Evolutionary conservation across 2,329 filamentous ascomycete genomes (phyloP), one percentile per base, ranked within the genome.

Genomic region (Cladorrhinum sp.): DNA sequence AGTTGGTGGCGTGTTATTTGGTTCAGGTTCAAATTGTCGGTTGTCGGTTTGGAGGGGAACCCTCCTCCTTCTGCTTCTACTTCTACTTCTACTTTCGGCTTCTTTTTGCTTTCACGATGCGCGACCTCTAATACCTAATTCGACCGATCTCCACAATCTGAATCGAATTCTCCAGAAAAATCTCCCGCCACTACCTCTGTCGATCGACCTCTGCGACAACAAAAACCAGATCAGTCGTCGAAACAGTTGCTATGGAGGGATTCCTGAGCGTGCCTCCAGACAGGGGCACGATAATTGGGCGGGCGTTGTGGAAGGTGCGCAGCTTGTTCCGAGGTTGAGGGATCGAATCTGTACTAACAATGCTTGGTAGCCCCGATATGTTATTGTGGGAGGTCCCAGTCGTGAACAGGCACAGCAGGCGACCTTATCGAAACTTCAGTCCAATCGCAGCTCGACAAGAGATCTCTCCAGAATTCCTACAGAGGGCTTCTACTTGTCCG

Each of bases 361-460:
- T 23, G 16, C 10, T 57, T 62, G 50, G 39, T 70, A 87, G 85
- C 68, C 80, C 69, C 84, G 86, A 73, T 86, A 84, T 72, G 79
- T 88, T 53, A 77, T 85, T 60, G 75, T 87, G 60, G 83, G 83
- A 59, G 70, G 70, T 59, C 65, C 73, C 28, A 70, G 71, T 51
- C 74, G 75, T 67, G 76, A 78, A 26, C 73, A 74, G 57, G 64
- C 72, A 28, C 76, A 73, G 64, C 69, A 73, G 33, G 65, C 75
- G 20, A 74, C 74, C n/a, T 73, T 73, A 60, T 73, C 72, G 57
- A 76, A 75, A 52, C 72, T 73, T 64, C 76, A 71, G 65, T 72
- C 71, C 63, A 74, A 72, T 63, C 73, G 74, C 16, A 63, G 65
- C 53, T 67, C 77, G 42, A 72, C 71, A 12, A 46, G 42, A 46